Conservation (phyloP, 2,329 filamentous ascomycete species). For the Colletotrichum australisinense region DNA sequence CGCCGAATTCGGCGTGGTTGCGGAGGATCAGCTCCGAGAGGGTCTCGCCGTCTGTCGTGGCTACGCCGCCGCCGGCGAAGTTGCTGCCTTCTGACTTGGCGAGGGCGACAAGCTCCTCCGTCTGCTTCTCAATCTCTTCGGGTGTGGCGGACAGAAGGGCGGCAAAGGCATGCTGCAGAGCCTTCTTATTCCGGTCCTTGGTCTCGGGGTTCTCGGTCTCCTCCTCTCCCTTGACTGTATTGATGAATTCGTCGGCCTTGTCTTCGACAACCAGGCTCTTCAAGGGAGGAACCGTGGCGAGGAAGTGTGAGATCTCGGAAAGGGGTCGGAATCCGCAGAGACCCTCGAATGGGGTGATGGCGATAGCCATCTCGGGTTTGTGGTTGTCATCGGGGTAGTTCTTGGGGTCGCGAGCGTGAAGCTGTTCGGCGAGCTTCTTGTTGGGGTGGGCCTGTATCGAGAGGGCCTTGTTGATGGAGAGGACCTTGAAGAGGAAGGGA, state of each 20-base stretch:
- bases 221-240: constrained; percentile 55
- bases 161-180: constrained; percentile 79
- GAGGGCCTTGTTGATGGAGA: constrained; percentile 94
- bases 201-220: constrained; percentile 66
- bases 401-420: constrained; percentile 87
- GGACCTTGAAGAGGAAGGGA: constrained; percentile 97
- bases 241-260: constrained; percentile 66
- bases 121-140: constrained; percentile 68
- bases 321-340: constrained; percentile 95
- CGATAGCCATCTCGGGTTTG: constrained; percentile 99
- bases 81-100: constrained; percentile 74
- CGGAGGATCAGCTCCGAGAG: constrained; percentile 82
- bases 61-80: constrained; percentile 78
- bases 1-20: constrained; percentile 85
- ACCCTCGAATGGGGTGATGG: constrained; percentile 94
- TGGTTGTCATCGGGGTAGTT: constrained; percentile 99
- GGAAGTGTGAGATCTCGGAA: constrained; percentile 86
- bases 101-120: constrained; percentile 76
- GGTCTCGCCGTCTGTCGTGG: constrained; percentile 74
- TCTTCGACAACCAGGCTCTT: constrained; percentile 75
- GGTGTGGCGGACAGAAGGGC: constrained; percentile 83
- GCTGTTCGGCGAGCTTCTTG: constrained; percentile 87
- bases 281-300: constrained; percentile 68
- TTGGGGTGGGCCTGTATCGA: constrained; percentile 98
- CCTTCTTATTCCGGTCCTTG: constrained; percentile 84